phyloP scores from a whole-genome alignment of 495 filamentous ascomycete species.

The Talaromyces borbonicus region DNA sequence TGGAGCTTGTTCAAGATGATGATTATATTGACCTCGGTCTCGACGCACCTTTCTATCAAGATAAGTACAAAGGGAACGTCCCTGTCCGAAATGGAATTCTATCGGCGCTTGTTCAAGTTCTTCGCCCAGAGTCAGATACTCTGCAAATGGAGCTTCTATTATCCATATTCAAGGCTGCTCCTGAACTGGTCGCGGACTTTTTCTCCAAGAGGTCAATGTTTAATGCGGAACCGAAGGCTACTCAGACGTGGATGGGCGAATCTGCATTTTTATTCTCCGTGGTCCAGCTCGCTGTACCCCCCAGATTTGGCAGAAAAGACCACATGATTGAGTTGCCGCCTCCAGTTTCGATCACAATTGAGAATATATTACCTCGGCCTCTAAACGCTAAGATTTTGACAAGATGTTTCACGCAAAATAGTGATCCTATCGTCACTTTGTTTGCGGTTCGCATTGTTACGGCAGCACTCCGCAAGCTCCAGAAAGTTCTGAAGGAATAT shows the following conservation, averaged over 20 bases:
- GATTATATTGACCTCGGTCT: slow-evolving; percentile 56
- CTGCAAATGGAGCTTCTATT: slow-evolving; percentile 74
- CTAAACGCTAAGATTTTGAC: slow-evolving; percentile 65
- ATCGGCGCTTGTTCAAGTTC: slow-evolving; percentile 61
- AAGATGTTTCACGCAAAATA: slow-evolving; percentile 66
- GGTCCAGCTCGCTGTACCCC: slow-evolving; percentile 62
- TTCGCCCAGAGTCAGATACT: slow-evolving; percentile 73
- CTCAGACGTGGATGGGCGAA: slow-evolving; percentile 89
- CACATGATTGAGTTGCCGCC: slow-evolving; percentile 51
- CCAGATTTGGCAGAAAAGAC: slow-evolving; percentile 54
- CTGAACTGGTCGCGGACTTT: slow-evolving; percentile 77
- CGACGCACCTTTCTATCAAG: slow-evolving; percentile 54
- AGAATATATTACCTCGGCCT: slow-evolving; percentile 79
- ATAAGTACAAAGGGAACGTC: slow-evolving; percentile 53
- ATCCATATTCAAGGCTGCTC: slow-evolving; percentile 66
- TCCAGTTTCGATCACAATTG: slow-evolving; percentile 62
- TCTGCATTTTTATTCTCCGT: slow-evolving; percentile 74
- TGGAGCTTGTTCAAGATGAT: slow-evolving; percentile 27
- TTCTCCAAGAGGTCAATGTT: slow-evolving; percentile 73
- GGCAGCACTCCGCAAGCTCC: slow-evolving; percentile 69
- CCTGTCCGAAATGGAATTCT: slow-evolving; percentile 67
- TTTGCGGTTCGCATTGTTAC: slow-evolving; percentile 72
- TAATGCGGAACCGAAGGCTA: slow-evolving; percentile 80
- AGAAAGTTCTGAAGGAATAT: slow-evolving; percentile 37
- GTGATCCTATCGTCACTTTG: slow-evolving; percentile 59